Conservation (phyloP, 441 rosid genomes). For the Erodium chrysanthum region DNA sequence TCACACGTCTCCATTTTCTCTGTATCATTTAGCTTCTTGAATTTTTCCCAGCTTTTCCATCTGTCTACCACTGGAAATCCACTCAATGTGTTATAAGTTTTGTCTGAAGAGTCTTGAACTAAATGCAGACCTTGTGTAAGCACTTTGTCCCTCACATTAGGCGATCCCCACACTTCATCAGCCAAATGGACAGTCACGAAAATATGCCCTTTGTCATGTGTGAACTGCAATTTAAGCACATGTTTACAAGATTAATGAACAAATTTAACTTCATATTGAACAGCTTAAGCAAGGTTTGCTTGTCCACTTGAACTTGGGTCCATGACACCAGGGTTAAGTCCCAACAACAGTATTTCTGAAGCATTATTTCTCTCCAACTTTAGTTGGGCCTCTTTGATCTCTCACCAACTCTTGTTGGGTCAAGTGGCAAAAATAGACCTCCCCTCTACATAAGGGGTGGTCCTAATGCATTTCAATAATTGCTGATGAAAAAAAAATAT, state of each 20-base stretch:
- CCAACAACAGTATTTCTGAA: too few relatives aligned
- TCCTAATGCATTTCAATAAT: too few relatives aligned
- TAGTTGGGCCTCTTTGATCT: too few relatives aligned
- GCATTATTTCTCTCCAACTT: too few relatives aligned
- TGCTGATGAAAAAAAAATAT: too few relatives aligned
- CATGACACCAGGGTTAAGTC: too few relatives aligned
- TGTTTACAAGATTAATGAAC: conserved; percentile 15
- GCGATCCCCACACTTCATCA: conserved; percentile 45
- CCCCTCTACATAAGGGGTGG: too few relatives aligned
- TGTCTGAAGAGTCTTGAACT: conserved; percentile 30
- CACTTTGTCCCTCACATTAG: conserved; percentile 40
- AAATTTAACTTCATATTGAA: not conserved
- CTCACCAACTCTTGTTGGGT: too few relatives aligned
- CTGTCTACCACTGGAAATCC: conserved; percentile 76
- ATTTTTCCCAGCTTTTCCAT: conserved; percentile 76
- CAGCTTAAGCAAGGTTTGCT: too few relatives aligned
- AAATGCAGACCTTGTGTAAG: conserved; percentile 42
- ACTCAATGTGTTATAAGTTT: conserved; percentile 47
- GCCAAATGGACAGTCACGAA: conserved; percentile 76
- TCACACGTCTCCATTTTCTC: conserved; percentile 26
- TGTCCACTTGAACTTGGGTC: too few relatives aligned
- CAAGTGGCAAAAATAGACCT: too few relatives aligned
- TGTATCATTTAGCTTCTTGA: conserved; percentile 28
- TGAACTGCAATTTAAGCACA: conserved; percentile 50
- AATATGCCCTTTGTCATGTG: conserved; percentile 70